Evolutionary conservation across 73 alveolate species (phyloP).

Genomic region (Tetrahymena thermophila): DNA sequence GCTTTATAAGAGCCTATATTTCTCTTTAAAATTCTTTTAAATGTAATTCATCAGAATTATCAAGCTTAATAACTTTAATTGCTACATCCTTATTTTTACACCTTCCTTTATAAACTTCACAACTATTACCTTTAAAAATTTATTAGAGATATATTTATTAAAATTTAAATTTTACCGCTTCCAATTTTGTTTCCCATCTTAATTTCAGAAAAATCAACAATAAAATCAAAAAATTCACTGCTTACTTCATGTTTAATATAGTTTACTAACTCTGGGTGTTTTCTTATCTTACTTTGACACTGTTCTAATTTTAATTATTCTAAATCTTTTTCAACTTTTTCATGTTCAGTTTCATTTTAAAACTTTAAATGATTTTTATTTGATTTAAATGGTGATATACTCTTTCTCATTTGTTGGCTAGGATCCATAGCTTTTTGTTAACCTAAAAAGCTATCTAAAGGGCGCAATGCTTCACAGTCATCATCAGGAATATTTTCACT

Average conservation of each 20-base stretch:
- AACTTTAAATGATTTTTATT: not conserved
- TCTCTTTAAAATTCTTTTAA: constrained; percentile 87
- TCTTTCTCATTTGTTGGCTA: not conserved
- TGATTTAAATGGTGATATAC: not conserved
- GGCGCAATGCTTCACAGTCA: not conserved
- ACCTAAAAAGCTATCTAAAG: not conserved
- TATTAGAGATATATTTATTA: no score
- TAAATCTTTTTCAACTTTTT: not conserved
- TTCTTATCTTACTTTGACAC: not conserved
- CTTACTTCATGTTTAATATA: not conserved
- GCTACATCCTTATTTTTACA: constrained; percentile 93
- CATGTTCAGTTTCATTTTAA: not conserved
- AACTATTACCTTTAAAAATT: constrained; percentile 26
- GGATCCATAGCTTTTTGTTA: not conserved
- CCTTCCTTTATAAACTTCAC: constrained; percentile 83
- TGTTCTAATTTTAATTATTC: not conserved
- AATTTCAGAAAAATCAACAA: not conserved
- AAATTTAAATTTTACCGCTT: not conserved
- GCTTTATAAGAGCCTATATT: constrained; percentile 64
- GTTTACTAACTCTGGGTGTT: not conserved
- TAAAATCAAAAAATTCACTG: constrained; percentile 8
- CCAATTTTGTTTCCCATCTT: constrained; percentile 12
- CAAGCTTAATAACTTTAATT: constrained; percentile 69
- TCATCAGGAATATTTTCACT: not conserved
- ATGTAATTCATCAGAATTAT: constrained; percentile 50